Percentiles rank a stretch among this genome's conserved stretches.
Evolutionary conservation across 2,329 filamentous ascomycete species (phyloP).

Genomic region (Blastomyces percursus): DNA sequence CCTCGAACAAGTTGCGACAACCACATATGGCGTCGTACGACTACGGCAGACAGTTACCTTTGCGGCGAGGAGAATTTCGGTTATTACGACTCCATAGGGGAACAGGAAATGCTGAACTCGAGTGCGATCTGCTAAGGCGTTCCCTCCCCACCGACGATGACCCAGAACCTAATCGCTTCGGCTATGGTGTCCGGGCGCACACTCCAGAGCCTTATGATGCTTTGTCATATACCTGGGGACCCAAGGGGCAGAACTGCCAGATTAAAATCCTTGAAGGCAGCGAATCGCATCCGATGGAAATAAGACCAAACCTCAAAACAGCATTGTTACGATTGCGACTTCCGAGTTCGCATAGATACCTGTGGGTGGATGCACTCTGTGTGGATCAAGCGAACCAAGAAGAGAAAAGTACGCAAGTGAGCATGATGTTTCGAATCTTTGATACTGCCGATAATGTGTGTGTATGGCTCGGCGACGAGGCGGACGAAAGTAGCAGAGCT

Average conservation of each 20-base stretch:
- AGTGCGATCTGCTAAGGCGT: not conserved
- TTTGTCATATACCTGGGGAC: not conserved
- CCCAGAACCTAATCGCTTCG: not conserved
- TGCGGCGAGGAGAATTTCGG: not conserved
- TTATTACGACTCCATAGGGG: not conserved
- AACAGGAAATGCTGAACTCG: not conserved
- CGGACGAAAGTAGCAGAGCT: not conserved
- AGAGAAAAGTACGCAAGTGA: not conserved
- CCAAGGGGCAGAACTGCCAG: not conserved
- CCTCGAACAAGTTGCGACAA: too few species aligned
- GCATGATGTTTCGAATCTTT: conserved; percentile 3
- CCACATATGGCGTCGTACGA: not conserved
- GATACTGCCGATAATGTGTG: not conserved
- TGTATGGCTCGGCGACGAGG: not conserved
- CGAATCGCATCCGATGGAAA: not conserved
- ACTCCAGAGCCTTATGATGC: not conserved
- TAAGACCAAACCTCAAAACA: not conserved
- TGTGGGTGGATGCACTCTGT: conserved; percentile 2
- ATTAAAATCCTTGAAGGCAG: not conserved
- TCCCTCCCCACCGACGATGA: not conserved
- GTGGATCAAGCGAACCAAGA: not conserved
- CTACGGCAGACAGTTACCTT: not conserved
- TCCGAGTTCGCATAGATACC: not conserved
- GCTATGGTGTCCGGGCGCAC: not conserved
- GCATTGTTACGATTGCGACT: not conserved